These are phyloP conservation scores for Buxus sempervirens DNA, from an alignment of 164 flowering plant genomes.

Conservation along the genomic window DNA sequence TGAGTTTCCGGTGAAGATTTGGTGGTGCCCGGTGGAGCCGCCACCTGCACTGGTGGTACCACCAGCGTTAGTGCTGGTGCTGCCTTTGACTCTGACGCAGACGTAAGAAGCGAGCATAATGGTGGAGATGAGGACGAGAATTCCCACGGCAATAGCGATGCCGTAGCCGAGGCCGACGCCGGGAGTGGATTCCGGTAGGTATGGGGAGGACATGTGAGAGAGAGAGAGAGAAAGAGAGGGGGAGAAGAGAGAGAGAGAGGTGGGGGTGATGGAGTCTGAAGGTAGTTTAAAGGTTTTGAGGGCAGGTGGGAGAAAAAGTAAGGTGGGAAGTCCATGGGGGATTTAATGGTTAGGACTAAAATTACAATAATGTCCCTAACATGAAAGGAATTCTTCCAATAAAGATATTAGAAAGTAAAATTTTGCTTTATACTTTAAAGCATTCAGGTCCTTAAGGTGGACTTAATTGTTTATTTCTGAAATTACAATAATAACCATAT, in stretches of 20 bases:
- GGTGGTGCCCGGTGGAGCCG: constrained; percentile 6
- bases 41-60: constrained; percentile 7
- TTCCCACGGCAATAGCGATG: constrained; percentile 54
- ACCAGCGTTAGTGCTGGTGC: not conserved
- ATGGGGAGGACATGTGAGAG: constrained; percentile 16
- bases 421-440: too few species aligned
- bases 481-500: too few species aligned
- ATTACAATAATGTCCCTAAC: too few species aligned
- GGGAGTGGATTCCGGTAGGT: constrained; percentile 22
- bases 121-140: constrained; percentile 53
- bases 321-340: not conserved
- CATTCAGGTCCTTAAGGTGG: too few species aligned
- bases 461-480: too few species aligned
- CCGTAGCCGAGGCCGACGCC: constrained; percentile 56
- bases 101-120: constrained; percentile 56
- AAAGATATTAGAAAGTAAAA: too few species aligned
- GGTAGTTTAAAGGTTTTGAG: not conserved
- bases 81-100: constrained; percentile 36
- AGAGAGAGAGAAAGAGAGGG: constrained; percentile 7
- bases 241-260: constrained; percentile 5
- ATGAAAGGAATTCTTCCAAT: too few species aligned
- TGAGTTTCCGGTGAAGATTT: constrained; percentile 7
- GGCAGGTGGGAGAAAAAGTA: not conserved
- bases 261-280: not conserved
- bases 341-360: not conserved